phyloP scores from a whole-genome alignment of 2,329 filamentous ascomycete genomes.

The Gaeumannomyces sp. region DNA sequence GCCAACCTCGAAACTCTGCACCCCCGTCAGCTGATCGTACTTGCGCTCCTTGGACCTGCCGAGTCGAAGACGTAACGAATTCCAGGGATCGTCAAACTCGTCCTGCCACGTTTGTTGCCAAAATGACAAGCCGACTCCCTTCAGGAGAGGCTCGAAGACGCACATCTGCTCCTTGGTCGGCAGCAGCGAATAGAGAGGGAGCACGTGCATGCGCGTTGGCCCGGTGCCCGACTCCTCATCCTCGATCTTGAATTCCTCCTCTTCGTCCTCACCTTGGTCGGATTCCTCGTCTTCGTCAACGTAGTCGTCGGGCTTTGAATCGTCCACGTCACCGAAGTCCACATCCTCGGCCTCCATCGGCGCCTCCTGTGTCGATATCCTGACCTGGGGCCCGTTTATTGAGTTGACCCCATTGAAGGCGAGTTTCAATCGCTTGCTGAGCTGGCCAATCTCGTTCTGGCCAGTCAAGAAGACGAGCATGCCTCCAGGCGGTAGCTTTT shows the following conservation, averaged over 20 bases:
- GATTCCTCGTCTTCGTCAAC: conserved; percentile 53
- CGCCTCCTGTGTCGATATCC: conserved; percentile 69
- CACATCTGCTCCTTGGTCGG: conserved; percentile 85
- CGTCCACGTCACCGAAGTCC: conserved; percentile 67
- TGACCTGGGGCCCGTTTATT: conserved; percentile 58
- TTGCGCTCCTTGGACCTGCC: conserved; percentile 87
- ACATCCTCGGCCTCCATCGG: conserved; percentile 82
- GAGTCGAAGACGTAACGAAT: conserved; percentile 93
- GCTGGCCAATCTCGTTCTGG: conserved; percentile 78
- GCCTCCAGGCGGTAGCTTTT: conserved; percentile 81
- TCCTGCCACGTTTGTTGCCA: conserved; percentile 95
- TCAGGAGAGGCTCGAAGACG: conserved; percentile 85
- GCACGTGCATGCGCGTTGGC: conserved; percentile 70
- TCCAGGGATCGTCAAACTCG: conserved; percentile 91
- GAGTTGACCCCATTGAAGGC: conserved; percentile 54
- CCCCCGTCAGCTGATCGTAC: conserved; percentile 80
- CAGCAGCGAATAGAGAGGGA: conserved; percentile 91
- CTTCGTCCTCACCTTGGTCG: conserved; percentile 52
- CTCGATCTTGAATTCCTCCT: conserved; percentile 63
- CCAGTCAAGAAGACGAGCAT: conserved; percentile 94
- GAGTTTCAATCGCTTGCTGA: conserved; percentile 74
- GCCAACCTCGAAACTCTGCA: conserved; percentile 89
- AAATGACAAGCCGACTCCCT: conserved; percentile 74
- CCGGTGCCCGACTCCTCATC: conserved; percentile 53
- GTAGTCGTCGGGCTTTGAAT: conserved; percentile 50